Evolutionary conservation across 768 basidiomycete species (phyloP), one percentile per base, ranked within the genome.

Genomic region (Hirschioporus abietinus): DNA sequence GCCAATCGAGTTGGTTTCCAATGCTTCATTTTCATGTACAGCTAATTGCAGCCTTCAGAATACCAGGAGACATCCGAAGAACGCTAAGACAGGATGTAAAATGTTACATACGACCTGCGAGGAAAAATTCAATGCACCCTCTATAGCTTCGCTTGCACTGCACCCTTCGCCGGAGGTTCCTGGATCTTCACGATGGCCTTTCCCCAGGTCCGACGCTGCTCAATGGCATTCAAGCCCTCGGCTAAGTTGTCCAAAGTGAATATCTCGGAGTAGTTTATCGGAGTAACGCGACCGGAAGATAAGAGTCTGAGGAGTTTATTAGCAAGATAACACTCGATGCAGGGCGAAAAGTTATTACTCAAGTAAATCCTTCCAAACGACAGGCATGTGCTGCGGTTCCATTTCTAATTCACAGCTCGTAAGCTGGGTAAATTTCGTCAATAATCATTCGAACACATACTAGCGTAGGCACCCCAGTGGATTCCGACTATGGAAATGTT

Each of bases 171-270:
- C 42, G 42, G 20, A 20, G 42, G 42, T 27, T 86, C 83, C 64
- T 80, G 83, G 62, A 99, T 75, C 63, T 80, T 82, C 8, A 93
- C 84, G 26, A 96, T 80, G 0, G 83, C 91, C 74, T 98, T 98
- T 0, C 96, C 96, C 93, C 95, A 99, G 5, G 95, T 96, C 77
- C 92, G 85, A 69, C 96, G 81, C 60, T 80, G 81, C 73, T 95
- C 95, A 23, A 99, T 77, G 26, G 92, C 94, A 17, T 73, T 74
- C 63, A 98, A 77, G 0, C 90, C 96, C 0, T 88, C 85, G 2
- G 83, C 77, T 1, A 95, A 77, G 9, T 76, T 77, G 26, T 91
- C 90, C 0, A 98, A 77, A 0, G 91, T 75, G 76, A 86, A 97
- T 1, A 89, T 73, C 63, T 87, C 82, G 10, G 84, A 78, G 73